A percentile compares a stretch with the other conserved stretches of the same genome.
Evolutionary conservation across 495 filamentous ascomycete genomes (phyloP).

Genomic region (Parachaetomium inaequale): DNA sequence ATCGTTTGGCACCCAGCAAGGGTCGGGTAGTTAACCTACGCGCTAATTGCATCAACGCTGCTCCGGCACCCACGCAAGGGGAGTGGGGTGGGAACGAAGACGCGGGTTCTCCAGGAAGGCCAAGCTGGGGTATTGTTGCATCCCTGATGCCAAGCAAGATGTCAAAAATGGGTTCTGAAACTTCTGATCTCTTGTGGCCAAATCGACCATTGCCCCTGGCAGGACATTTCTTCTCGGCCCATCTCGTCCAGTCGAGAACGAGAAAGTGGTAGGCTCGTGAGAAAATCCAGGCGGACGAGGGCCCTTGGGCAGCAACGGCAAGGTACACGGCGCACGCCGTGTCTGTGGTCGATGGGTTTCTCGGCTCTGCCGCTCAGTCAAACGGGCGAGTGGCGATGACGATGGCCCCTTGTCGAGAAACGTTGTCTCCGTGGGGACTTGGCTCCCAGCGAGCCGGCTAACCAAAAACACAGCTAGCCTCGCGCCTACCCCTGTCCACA

Average conservation of each 20-base stretch:
- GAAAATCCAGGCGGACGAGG: neutral
- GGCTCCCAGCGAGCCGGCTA: slow-evolving; percentile 7
- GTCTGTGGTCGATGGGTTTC: slow-evolving; percentile 18
- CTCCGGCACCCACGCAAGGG: slow-evolving; percentile 11
- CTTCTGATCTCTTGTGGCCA: neutral
- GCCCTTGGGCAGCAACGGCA: slow-evolving; percentile 11
- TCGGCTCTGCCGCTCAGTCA: slow-evolving; percentile 26
- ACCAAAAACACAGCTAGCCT: neutral
- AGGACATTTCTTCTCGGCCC: neutral
- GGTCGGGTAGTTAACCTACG: slow-evolving; percentile 13
- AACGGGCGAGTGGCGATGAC: slow-evolving; percentile 27
- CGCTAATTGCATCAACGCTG: slow-evolving; percentile 26
- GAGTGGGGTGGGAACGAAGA: slow-evolving; percentile 22
- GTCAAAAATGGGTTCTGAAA: neutral
- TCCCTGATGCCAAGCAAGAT: slow-evolving; percentile 16
- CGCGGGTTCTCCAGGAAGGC: slow-evolving; percentile 17
- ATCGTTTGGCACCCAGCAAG: slow-evolving; percentile 24
- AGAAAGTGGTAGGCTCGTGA: neutral
- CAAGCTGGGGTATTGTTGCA: slow-evolving; percentile 15
- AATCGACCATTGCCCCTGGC: neutral
- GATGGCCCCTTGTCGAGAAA: slow-evolving; percentile 12
- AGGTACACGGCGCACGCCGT: neutral
- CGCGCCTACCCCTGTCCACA: slow-evolving; percentile 24
- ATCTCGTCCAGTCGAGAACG: neutral
- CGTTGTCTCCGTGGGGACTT: slow-evolving; percentile 16